Percentiles rank a stretch among this genome's conserved stretches.
phyloP scores from a whole-genome alignment of 306 rosid species.

The Trifolium repens region DNA sequence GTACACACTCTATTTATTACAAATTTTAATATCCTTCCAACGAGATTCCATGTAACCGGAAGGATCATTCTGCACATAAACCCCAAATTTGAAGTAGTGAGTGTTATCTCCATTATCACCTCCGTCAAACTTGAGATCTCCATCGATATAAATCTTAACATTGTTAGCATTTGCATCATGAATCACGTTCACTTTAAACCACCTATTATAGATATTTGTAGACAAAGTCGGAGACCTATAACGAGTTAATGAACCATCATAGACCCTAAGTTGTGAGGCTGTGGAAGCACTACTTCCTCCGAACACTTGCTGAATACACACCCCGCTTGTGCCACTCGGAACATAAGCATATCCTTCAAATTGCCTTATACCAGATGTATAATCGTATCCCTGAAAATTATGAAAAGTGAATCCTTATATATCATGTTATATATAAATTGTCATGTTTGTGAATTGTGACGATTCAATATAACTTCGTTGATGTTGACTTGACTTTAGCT shows the following conservation, averaged over 20 bases:
- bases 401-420: not conserved
- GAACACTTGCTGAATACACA: slow-evolving; percentile 59
- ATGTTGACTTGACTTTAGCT: too few species aligned
- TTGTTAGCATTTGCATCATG: slow-evolving; percentile 52
- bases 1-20: slow-evolving; percentile 18
- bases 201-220: slow-evolving; percentile 42
- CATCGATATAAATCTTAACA: slow-evolving; percentile 53
- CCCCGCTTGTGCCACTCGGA: slow-evolving; percentile 51
- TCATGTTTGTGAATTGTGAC: too few species aligned
- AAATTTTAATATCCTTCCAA: slow-evolving; percentile 45
- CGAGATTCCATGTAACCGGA: slow-evolving; percentile 53
- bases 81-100: slow-evolving; percentile 58
- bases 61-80: slow-evolving; percentile 49
- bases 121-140: slow-evolving; percentile 28
- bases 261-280: slow-evolving; percentile 51
- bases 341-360: slow-evolving; percentile 60
- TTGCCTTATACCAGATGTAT: slow-evolving; percentile 57
- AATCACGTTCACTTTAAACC: slow-evolving; percentile 56
- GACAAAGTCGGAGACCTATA: slow-evolving; percentile 39
- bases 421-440: too few species aligned
- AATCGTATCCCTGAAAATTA: slow-evolving; percentile 47
- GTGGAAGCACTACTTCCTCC: slow-evolving; percentile 52
- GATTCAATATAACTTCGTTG: too few species aligned
- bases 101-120: slow-evolving; percentile 43
- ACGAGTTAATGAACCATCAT: slow-evolving; percentile 46